Evolutionary conservation across 345 rosid genomes (phyloP), one percentile per base, ranked within the genome.

Genomic region (Theobroma cacao): DNA sequence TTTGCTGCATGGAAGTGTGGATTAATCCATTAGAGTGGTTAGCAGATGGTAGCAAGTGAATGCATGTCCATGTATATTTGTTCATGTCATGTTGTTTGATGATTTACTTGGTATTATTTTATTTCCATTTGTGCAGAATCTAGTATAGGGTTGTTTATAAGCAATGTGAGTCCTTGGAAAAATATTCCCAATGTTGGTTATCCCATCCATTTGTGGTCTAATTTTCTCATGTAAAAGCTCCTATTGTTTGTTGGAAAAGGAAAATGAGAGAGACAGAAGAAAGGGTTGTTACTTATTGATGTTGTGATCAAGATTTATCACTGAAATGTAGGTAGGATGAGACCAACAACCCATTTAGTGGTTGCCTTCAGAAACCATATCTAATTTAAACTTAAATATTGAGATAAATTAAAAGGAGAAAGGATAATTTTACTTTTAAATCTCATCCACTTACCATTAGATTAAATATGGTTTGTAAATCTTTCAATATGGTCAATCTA

Each of bases 1-100:
- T 63, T 26, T 56, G 79, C 82, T 20, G 80, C 66, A 64, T 36
- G 80, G 80, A 72, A 80, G 75, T 63, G 64, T 33, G 79, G 53
- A 69, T 20, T 38, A 38, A 61, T 33, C 3, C 47, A 80, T 40
- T 73, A 24, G 48, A 68, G 14, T 61, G 14, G 71, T 56, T 65
- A 13, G 81, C 30, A n/a, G 76, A 63, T 56, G 60, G 58, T 17
- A 58, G 65, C 72, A 59, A 45, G 2, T 55, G 68, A 74, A 28
- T 76, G 74, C 81, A 55, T 64, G 74, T 68, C 33, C 26, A 58
- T 34, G 52, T 72, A 65, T 50, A 13, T 58, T 65, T 5, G 60
- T 76, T 62, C 22, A 28, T 60, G 52, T 56, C 30, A 20, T 24
- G 67, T 62, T 55, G 74, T 67, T 75, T 75, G 78, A 66, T 61